Evolutionary conservation across 345 rosid species (phyloP), one percentile per base, ranked within the genome.

Genomic region (Stellera chamaejasme): DNA sequence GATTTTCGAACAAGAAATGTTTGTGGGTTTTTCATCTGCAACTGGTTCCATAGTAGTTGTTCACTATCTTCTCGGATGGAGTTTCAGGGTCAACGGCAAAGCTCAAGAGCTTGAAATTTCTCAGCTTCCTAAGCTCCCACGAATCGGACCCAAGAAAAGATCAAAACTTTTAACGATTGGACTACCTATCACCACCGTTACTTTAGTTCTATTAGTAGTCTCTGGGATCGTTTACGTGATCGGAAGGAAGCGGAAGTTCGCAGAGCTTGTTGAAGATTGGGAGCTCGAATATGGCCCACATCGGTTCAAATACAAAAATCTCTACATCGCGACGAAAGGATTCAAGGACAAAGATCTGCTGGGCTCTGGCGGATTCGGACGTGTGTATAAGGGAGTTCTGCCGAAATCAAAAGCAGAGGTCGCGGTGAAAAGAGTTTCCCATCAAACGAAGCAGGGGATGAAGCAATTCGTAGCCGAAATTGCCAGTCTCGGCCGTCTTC

Each of bases 191-290:
- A 64, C 75, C 15, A 69, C 68, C 10, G 58, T 63, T 11, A 63
- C 45, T 55, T 52, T 69, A 53, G 48, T 75, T 8, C 54, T 78
- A 41, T 61, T 56, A 0, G 52, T 52, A 0, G 53, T 76, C 47
- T 74, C 27, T 2, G 65, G 60, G 47, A 8, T 53, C 0, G 63
- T 61, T 13, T 80, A 54, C 55, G 10, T 56, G 6, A 62, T 74
- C 6, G 67, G 67, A 52, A 75, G 83, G 79, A 77, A 27, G 61
- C 77, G 43, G 41, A 89, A 81, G 51, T 86, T 75, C 27, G 81
- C 87, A 0, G 97, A 89, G 44, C 77, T 58, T 60, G 70, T 81
- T 5, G 94, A 85, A 16, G 89, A 83, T 23, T 83, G 96, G 96
- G 96, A 89, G 57, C 69, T 63, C 8, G 83, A 78, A 12, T 77